Base-by-base conservation (phyloP, 257 asterid species). In the Ocimum tenuiflorum region DNA sequence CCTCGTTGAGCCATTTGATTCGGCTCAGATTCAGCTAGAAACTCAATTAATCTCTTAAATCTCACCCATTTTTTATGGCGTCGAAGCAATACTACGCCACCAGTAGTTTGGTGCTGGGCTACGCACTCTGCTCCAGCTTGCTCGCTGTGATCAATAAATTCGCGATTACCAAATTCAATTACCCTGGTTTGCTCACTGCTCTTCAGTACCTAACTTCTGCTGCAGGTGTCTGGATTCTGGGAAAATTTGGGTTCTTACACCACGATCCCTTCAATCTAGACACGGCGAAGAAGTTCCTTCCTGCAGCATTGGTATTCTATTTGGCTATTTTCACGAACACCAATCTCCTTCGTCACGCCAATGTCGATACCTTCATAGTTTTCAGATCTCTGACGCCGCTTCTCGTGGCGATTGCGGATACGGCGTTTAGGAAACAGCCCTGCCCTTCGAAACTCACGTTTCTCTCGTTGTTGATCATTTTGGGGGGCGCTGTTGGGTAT, bases 91-190 rank as follows among this genome's bases (percentile, higher is more conserved):
- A 76, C 75, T 85, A 87, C 43, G 80, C 92, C 1, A 91, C 96
- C 29, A 89, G 89, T 83, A 89, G 87, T 73, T 78, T 91, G 49
- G 88, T 92, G 38, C 62, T 89, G 7, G 99, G 97, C 15, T 92
- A 92, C 60, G 99, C 99, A 12, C 79, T 92, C 60, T 89, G 97
- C 60, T 92, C 97, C 24, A 92, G 99, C 75, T 81, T 92, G 64
- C 96, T 89, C 2, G 95, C 97, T 3, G 95, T 92, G 42, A 92
- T 92, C 67, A 92, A 92, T 81, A 92, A 89, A 71, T 87, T 92
- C 54, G 96, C 97, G 63, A 90, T 92, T 17, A 87, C 97, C 72
- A 86, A 85, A 48, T 92, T 92, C 57, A 88, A 88, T 63, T 94
- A 86, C 82, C 97, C 99, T 0, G 97, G 96, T 39, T 80, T 90